Evolutionary conservation across 73 alveolate species (phyloP).

Genomic region (Tetrahymena elliotti): DNA sequence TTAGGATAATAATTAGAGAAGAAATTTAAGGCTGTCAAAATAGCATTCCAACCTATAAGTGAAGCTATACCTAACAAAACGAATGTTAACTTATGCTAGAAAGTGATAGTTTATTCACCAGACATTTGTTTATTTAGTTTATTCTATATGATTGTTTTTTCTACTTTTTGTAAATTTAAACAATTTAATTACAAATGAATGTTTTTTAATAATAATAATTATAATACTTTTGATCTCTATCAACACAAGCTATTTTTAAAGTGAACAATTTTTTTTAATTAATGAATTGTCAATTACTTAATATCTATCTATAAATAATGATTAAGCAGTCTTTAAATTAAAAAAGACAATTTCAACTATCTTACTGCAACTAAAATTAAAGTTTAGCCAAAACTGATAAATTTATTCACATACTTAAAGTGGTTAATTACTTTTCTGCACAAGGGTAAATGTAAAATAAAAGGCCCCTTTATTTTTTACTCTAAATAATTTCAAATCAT

Average conservation of each 20-base stretch:
- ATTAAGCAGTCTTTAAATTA: background rate
- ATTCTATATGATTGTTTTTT: background rate
- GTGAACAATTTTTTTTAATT: background rate
- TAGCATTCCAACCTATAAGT: background rate
- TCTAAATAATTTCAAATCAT: too few species aligned
- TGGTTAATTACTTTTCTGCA: background rate
- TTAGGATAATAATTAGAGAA: background rate
- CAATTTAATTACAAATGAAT: too few species aligned
- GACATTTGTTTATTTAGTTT: background rate
- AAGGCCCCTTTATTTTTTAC: too few species aligned
- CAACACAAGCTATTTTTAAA: background rate
- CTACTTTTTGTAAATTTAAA: background rate
- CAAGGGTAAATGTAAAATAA: too few species aligned
- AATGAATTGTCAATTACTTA: background rate
- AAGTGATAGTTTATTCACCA: background rate
- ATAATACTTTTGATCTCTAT: background rate
- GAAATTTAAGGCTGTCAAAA: background rate
- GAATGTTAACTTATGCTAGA: background rate
- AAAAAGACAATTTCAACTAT: background rate
- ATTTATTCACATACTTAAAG: background rate
- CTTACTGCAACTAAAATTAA: background rate
- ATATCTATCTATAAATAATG: background rate
- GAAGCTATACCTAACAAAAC: background rate
- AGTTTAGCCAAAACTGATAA: background rate
- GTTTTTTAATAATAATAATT: background rate